Base-by-base conservation (phyloP, 768 basidiomycete species). In the Termitomyces sp. region DNA sequence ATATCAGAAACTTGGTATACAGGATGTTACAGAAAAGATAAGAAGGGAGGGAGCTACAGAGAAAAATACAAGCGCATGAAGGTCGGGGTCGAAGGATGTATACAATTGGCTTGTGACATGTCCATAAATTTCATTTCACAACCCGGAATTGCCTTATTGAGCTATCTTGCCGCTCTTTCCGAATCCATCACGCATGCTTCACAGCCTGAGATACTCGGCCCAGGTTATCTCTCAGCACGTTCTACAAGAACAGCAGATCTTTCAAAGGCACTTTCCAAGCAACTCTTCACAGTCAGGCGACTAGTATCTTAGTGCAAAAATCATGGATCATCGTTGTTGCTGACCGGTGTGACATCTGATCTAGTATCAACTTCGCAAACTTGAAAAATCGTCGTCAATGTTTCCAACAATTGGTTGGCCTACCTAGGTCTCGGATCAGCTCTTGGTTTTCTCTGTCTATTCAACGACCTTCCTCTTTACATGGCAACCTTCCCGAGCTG, bases 11-110 rank as follows among this genome's bases (percentile, higher is more conserved):
- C 41, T 51, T 60, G 56, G 61, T 55, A 64, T 69, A 68, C 60
- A 67, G 64, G 60, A 54, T 46, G 44, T 56, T 61, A 62, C 57
- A 60, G 63, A 43, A 61, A 50, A 49, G 33, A 41, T 38, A 56
- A 47, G 35, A 61, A 63, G 52, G 52, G 52, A 50, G 35, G 55
- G 46, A 59, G 16, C 54, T 59, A 67, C 50, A 64, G 54, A 49
- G 32, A 53, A 56, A 57, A 62, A 59, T 68, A 70, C 67, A 69
- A 60, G 67, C 49, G 55, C 68, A 69, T 70, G 64, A 67, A 59
- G 61, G 63, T 59, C 51, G 58, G 55, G 40, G 56, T 57, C 55
- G 59, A 64, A 63, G 63, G 64, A 65, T 59, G 57, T 48, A 60
- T 57, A 35, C 23, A 64, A 53, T 54, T 51, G 44, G 58, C 67